phyloP scores from a whole-genome alignment of 192 early-diverging fungal species.

The Backusella australiensis region DNA sequence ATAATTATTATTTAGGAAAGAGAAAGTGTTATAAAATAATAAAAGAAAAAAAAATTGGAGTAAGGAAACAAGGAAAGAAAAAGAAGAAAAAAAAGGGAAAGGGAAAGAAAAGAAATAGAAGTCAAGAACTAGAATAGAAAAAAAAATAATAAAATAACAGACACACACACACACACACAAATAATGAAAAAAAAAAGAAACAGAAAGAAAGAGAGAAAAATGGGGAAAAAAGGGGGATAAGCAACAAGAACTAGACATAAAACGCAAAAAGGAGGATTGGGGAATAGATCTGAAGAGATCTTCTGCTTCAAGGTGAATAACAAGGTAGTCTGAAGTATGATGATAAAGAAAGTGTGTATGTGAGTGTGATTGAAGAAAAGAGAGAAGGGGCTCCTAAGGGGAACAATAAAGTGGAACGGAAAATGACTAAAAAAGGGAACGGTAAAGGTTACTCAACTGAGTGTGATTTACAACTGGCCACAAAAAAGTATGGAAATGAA shows the following conservation, averaged over 20 bases:
- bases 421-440: neutral
- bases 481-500: conserved; percentile 1
- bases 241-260: neutral
- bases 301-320: neutral
- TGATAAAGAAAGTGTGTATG: neutral
- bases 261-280: neutral
- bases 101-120: neutral
- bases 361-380: neutral
- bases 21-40: neutral
- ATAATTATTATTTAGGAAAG: neutral
- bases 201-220: neutral
- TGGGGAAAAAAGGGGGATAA: neutral
- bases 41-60: neutral
- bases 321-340: neutral
- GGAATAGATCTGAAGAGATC: neutral
- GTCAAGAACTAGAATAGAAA: neutral
- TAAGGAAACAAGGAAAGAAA: neutral
- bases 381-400: neutral
- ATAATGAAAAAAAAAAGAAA: neutral
- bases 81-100: neutral
- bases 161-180: neutral
- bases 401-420: neutral
- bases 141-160: neutral
- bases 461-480: conserved; percentile 8
- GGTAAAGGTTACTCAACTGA: neutral